These are phyloP conservation scores for Oryza australiensis DNA, from an alignment of 176 grass and related monocot genomes.

Conservation along the genomic window DNA sequence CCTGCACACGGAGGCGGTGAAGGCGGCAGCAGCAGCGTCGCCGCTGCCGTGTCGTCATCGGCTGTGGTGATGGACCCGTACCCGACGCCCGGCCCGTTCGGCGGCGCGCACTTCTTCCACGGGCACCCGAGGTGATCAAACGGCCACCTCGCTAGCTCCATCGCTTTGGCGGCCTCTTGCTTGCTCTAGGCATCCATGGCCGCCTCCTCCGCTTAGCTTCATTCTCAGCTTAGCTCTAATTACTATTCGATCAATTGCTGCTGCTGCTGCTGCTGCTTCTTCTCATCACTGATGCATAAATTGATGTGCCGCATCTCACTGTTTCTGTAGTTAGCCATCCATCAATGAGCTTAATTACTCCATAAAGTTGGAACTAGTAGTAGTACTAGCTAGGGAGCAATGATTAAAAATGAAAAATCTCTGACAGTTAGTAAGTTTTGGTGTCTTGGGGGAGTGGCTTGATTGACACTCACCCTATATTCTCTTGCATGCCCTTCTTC, in stretches of 20 bases:
- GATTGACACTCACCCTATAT: conserved; percentile 15
- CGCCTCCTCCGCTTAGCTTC: conserved; percentile 9
- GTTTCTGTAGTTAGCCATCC: conserved; percentile 25
- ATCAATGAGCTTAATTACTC: conserved; percentile 8
- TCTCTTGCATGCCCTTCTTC: background rate
- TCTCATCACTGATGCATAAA: conserved; percentile 50
- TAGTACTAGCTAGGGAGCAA: conserved; percentile 25
- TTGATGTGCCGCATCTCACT: conserved; percentile 38
- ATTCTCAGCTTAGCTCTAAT: conserved; percentile 33
- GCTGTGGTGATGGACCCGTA: conserved; percentile 88
- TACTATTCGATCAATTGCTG: conserved; percentile 11
- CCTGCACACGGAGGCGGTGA: background rate
- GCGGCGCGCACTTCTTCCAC: conserved; percentile 63
- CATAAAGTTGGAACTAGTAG: conserved; percentile 28
- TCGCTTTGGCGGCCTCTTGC: background rate
- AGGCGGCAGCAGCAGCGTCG: conserved; percentile 20
- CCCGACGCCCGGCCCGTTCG: conserved; percentile 60
- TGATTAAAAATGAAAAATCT: conserved; percentile 49
- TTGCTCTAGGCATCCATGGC: background rate
- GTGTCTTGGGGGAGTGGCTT: conserved; percentile 29
- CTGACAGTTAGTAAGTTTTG: conserved; percentile 36
- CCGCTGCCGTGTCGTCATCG: conserved; percentile 49
- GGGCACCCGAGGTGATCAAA: conserved; percentile 67
- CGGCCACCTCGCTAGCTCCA: conserved; percentile 2
- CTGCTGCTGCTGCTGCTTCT: background rate